These are phyloP conservation scores for Leccinum griseonigrum DNA, from an alignment of 1,284 basidiomycete genomes.

Conservation along the genomic window DNA sequence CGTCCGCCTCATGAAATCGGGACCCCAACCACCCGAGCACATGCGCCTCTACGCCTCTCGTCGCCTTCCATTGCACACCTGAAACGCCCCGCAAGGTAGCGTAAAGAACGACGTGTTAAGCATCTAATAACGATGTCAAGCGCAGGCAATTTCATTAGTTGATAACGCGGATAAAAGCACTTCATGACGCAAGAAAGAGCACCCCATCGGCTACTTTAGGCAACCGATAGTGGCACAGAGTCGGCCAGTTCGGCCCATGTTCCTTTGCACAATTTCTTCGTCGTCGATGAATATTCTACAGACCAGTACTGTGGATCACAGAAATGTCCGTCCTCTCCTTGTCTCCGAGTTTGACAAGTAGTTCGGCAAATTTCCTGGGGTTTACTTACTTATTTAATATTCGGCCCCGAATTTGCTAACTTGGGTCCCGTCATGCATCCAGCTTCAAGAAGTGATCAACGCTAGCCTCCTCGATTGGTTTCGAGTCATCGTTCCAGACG, in stretches of 20 bases:
- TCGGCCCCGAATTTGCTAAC: background rate
- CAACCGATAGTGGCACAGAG: background rate
- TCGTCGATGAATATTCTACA: too few species aligned
- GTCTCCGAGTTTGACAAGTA: conserved; percentile 42
- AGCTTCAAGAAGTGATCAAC: conserved; percentile 63
- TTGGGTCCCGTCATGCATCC: too few species aligned
- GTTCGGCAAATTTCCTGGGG: conserved; percentile 65
- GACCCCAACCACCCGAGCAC: conserved; percentile 30
- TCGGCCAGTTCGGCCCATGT: background rate
- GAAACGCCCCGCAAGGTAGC: conserved; percentile 2
- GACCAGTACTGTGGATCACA: background rate
- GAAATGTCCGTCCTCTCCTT: background rate
- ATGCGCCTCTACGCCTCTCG: background rate
- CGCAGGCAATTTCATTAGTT: background rate
- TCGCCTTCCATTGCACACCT: background rate
- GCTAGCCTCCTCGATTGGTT: conserved; percentile 43
- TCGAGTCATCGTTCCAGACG: conserved; percentile 61
- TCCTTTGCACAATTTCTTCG: background rate
- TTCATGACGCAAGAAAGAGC: background rate
- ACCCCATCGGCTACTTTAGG: background rate
- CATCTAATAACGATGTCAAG: conserved; percentile 4
- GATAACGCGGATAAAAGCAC: background rate
- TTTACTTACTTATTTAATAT: background rate
- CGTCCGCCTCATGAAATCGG: background rate
- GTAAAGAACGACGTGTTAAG: background rate